Evolutionary conservation across 495 filamentous ascomycete species (phyloP).

Genomic region (Lasiosphaeria hispida): DNA sequence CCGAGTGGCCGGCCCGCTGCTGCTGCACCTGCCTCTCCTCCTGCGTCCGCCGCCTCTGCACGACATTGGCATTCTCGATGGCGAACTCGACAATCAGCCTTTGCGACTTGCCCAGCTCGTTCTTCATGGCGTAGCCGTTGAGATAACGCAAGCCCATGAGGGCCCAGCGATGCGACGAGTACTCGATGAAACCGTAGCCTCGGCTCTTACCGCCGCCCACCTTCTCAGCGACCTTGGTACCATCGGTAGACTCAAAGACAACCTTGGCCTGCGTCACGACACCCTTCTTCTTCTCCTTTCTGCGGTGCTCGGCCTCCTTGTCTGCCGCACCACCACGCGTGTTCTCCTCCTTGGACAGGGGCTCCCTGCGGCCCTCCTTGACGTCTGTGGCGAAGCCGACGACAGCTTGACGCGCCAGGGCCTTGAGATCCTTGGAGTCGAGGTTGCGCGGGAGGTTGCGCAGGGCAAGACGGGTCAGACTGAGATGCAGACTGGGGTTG

Average conservation of each 20-base stretch:
- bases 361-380: constrained; percentile 65
- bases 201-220: constrained; percentile 71
- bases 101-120: constrained; percentile 46
- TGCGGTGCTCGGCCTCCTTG: constrained; percentile 67
- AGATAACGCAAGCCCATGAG: constrained; percentile 94
- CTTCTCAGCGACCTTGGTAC: constrained; percentile 70
- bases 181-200: constrained; percentile 98
- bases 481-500: constrained; percentile 87
- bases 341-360: constrained; percentile 83
- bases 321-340: constrained; percentile 75
- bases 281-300: constrained; percentile 82
- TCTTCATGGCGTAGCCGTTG: constrained; percentile 73
- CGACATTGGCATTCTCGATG: constrained; percentile 96
- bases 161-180: constrained; percentile 87
- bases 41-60: constrained; percentile 68
- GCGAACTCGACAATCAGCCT: constrained; percentile 94
- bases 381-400: constrained; percentile 93
- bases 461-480: constrained; percentile 86
- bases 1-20: constrained; percentile 6
- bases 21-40: constrained; percentile 60
- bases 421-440: constrained; percentile 85
- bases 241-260: constrained; percentile 81
- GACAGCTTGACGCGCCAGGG: constrained; percentile 81
- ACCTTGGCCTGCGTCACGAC: constrained; percentile 95
- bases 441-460: constrained; percentile 87